Percentiles rank a stretch among this genome's conserved stretches.
Evolutionary conservation across 2,329 filamentous ascomycete species (phyloP).

Genomic region (Cordyceps fumosorosea): DNA sequence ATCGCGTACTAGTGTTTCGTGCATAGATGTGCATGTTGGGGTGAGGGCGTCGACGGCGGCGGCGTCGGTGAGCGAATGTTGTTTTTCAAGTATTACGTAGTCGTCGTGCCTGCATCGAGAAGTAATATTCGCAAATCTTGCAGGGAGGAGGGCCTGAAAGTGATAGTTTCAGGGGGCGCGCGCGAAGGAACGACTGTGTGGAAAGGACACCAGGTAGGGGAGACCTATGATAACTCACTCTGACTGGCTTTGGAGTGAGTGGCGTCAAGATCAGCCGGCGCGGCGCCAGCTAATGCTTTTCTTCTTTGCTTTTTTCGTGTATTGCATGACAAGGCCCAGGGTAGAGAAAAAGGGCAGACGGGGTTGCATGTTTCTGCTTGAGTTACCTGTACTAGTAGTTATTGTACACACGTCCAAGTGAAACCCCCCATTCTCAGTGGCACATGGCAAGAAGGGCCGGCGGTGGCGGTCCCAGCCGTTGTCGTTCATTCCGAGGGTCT

Average conservation of each 20-base stretch:
- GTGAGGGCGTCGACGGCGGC: not conserved
- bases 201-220: not conserved
- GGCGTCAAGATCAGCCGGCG: not conserved
- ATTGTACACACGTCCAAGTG: not conserved
- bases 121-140: conserved; percentile 6
- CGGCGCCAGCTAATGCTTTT: not conserved
- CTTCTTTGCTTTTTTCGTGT: not conserved
- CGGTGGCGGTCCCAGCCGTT: not conserved
- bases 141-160: not conserved
- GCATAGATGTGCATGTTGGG: not conserved
- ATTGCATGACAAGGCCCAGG: not conserved
- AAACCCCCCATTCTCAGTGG: not conserved
- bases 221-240: not conserved
- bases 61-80: not conserved
- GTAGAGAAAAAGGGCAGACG: not conserved
- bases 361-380: not conserved
- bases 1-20: not conserved
- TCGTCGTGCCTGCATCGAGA: not conserved
- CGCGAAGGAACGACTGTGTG: not conserved
- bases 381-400: not conserved
- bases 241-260: not conserved
- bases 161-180: not conserved
- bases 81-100: not conserved
- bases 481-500: conserved; percentile 11
- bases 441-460: conserved; percentile 5